These are phyloP conservation scores for Marsdenia floribunda DNA, from an alignment of 257 asterid genomes.

Conservation along the genomic window DNA sequence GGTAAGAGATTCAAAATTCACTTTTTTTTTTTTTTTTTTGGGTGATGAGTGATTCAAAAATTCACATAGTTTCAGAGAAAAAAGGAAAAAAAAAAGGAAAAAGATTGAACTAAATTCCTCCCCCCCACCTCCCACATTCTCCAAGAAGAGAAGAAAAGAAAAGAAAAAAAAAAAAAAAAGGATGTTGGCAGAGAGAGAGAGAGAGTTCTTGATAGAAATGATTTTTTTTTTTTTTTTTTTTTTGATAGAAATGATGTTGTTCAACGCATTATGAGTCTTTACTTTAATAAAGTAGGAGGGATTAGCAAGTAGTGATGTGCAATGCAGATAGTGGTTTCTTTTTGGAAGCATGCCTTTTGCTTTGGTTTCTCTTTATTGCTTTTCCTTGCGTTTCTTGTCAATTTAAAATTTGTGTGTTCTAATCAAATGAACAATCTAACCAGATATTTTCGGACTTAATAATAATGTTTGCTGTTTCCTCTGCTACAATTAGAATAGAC, in stretches of 20 bases:
- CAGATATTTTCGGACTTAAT: not conserved
- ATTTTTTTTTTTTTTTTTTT: too few species aligned
- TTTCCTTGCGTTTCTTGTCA: conserved; percentile 15
- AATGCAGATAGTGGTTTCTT: conserved; percentile 22
- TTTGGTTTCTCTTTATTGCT: conserved; percentile 26
- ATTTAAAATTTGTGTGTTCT: not conserved
- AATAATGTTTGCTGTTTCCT: not conserved
- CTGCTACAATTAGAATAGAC: too few species aligned
- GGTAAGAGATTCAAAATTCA: not conserved
- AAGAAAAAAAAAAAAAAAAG: not conserved
- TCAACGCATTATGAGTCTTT: conserved; percentile 13
- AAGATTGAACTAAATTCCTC: not conserved
- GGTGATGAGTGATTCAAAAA: not conserved
- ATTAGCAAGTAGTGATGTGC: conserved; percentile 14
- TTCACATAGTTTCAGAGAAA: not conserved
- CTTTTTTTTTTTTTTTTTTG: too few species aligned
- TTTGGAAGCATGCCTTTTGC: conserved; percentile 34
- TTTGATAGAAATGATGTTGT: conserved; percentile 11
- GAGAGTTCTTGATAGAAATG: not conserved
- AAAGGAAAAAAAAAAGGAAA: too few species aligned
- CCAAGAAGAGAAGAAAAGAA: too few species aligned
- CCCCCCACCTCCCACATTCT: not conserved
- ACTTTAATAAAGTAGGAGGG: conserved; percentile 16
- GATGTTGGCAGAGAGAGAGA: not conserved
- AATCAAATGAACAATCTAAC: not conserved